Evolutionary conservation across 306 rosid genomes (phyloP), one percentile per base, ranked within the genome.

Genomic region (Trifolium pratense): DNA sequence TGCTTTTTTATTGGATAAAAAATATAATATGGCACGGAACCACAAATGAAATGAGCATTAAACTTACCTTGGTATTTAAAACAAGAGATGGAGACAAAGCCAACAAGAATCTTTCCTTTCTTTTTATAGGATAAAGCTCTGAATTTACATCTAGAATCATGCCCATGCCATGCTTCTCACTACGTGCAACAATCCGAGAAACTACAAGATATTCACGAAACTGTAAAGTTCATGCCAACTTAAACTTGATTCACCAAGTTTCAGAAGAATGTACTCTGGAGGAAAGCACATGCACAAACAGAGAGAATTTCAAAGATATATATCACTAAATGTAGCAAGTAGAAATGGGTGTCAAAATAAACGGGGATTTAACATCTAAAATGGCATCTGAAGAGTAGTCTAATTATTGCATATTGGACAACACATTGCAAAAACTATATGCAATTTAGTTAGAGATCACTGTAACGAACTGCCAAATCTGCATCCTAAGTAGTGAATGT

Each of bases 71-170:
- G 17, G 79, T 60, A 13, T 53, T 79, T 77, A 84, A 86, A 85
- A 87, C 83, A 40, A 91, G 88, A 5, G 97, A 81, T 40, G 97
- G 93, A 67, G 97, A 79, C 62, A 91, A 53, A 25, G 84, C 91
- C 95, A 94, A 75, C 82, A 89, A 63, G 77, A 89, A 87, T 69
- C 77, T 88, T 16, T 94, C 97, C 17, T 81, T 80, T 81, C 75
- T 72, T 3, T 68, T 79, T 75, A 94, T 79, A 15, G 96, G 96
- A 84, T 89, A 94, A 78, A 94, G 83, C 83, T 94, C 96, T 1
- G 96, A 80, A 73, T 91, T 89, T 51, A 91, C 88, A 77, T 94
- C 98, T 23, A 91, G 85, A 52, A 74, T 84, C 87, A 94, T 77
- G 75, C 68, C 6, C 85, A 86, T 89, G 75, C 75, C 96, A 70